Evolutionary conservation across 129 eudicot species (phyloP), one percentile per base, ranked within the genome.

Genomic region (Helichrysum umbraculigerum): DNA sequence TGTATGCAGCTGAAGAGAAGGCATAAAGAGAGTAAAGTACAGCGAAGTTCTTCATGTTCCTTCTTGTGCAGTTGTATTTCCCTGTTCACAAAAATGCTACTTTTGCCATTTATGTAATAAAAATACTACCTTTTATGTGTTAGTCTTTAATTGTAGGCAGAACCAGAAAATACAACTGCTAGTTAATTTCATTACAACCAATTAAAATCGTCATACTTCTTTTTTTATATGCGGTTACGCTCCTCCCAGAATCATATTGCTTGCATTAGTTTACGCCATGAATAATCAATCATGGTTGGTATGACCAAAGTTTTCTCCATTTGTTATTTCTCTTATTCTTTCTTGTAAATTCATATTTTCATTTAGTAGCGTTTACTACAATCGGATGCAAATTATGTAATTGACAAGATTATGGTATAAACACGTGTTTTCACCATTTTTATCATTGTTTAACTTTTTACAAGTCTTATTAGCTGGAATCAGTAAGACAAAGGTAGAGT

Each of bases 1-100:
- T 94, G 7, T 91, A 94, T 77, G 96, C 93, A 39, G 99, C 97
- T 32, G 94, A 87, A 77, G 88, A 59, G 66, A 41, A 85, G 19
- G 87, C 84, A 70, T 66, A 25, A 58, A 20, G 12, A 61, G 28
- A 42, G 50, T 54, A n/a, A 77, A 54, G 58, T 16, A 34, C 34
- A 44, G 66, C 20, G 20, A 78, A n/a, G 28, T 69, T 34, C 42
- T 77, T 14, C n/a, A 47, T 47, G 54, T 47, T 14, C 14, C 1
- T 47, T 78, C 34, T 71, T 79, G 68, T 78, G 82, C 74, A 67
- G 58, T 63, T 70, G 64, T 63, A 66, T 76, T 76, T 76, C 67
- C 66, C 33, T 68, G 71, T 78, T 71, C 51, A 70, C 33, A 70
- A 70, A 47, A 59, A 21, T 56, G 74, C 44, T 54, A 57, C 59